Base-by-base conservation (phyloP, 345 rosid genomes). In the Eucalyptus guilfoylei region DNA sequence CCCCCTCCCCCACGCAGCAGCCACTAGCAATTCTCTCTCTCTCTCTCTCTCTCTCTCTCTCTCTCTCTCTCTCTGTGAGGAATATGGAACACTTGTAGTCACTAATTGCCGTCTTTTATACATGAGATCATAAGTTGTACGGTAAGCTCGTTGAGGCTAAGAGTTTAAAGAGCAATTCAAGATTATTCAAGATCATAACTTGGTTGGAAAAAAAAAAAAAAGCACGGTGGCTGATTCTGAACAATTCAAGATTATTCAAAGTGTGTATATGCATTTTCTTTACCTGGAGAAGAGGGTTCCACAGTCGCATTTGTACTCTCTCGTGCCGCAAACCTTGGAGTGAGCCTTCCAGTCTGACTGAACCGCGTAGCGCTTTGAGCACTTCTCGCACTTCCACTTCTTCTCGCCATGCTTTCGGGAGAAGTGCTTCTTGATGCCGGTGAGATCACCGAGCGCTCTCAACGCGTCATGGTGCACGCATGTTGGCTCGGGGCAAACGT, bases 261-360 rank as follows among this genome's bases (percentile, higher is more conserved):
- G 49, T 55, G 45, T 21, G 45, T 24, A 42, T 87, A 12, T 11
- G 5, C 52, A 16, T 7, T 48, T 52, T 55, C 83, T 76, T 90
- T 91, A 94, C 96, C 96, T 93, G 49, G 96, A 94, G 93, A 95
- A 94, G 81, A 94, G 87, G 89, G 92, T 94, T 54, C 95, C 95
- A 88, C 96, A 95, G 88, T 94, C 95, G 86, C 96, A 95, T 90
- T 91, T 92, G 76, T 95, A 94, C 91, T 94, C 96, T 89, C 92
- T 92, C 8, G 96, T 95, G 92, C 96, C 96, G 88, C 96, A 95
- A 86, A 93, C 90, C 91, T 93, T 95, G 85, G 95, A 92, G 88
- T 95, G 96, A 87, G 96, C 94, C 92, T 95, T 95, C 95, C 95
- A 94, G 34, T 95, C 96, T 10, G 96, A 95, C 87, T 93, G 95